Conservation (phyloP, 805 yeast species). For the Metschnikowia drakensbergensis region DNA sequence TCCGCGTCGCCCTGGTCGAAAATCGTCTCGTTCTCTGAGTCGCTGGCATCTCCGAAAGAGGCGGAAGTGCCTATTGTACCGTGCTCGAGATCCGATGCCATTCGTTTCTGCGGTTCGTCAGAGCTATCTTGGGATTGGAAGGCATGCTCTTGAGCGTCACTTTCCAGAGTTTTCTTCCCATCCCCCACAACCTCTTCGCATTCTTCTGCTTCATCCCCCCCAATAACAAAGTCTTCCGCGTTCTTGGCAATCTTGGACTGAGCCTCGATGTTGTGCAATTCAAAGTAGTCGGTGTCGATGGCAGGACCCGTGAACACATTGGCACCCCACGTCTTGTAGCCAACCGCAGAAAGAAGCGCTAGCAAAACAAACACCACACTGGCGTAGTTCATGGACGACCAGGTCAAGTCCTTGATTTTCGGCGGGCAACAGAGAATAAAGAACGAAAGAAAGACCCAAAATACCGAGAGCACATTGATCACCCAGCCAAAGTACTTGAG, state of each 20-base stretch:
- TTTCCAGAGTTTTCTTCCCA: not conserved
- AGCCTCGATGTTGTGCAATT: conserved; percentile 30
- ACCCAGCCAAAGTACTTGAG: conserved; percentile 61
- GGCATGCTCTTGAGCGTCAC: too few relatives aligned
- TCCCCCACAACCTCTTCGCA: conserved; percentile 10
- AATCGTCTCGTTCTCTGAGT: not conserved
- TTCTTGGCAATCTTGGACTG: conserved; percentile 12
- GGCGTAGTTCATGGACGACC: conserved; percentile 58
- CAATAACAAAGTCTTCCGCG: conserved; percentile 7
- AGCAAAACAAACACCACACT: conserved; percentile 53
- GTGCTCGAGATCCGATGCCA: not conserved
- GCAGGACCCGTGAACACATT: conserved; percentile 61
- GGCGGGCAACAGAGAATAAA: conserved; percentile 70
- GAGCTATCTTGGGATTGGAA: too few relatives aligned
- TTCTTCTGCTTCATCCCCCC: conserved; percentile 6
- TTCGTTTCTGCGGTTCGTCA: not conserved
- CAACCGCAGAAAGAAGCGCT: conserved; percentile 44
- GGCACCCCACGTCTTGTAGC: conserved; percentile 62
- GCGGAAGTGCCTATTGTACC: not conserved
- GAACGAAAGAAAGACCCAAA: conserved; percentile 58
- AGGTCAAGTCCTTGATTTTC: conserved; percentile 40
- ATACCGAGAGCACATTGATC: conserved; percentile 53
- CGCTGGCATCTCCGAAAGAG: not conserved
- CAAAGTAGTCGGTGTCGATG: conserved; percentile 43
- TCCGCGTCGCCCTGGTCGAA: not conserved